These are phyloP conservation scores for Diplosphaera chodatii DNA, from an alignment of 139 green algal species.

Conservation along the genomic window DNA sequence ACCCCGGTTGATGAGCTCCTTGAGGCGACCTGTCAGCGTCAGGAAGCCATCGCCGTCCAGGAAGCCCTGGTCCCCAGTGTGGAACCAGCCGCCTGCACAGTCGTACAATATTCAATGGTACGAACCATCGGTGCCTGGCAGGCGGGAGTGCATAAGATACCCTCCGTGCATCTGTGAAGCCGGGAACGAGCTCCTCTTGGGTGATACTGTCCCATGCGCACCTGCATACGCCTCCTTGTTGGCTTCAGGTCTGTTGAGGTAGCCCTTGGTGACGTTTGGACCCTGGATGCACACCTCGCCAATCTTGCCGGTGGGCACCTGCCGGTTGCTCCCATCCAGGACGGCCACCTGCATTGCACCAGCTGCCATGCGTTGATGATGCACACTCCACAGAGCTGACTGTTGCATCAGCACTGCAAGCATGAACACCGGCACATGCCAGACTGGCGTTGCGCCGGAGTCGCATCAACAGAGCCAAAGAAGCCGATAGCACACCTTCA, in stretches of 20 bases:
- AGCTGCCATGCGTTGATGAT: too few species aligned
- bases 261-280: constrained; percentile 76
- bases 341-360: constrained; percentile 29
- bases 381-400: too few species aligned
- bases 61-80: constrained; percentile 68
- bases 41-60: constrained; percentile 76
- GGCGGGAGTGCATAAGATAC: too few species aligned
- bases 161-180: too few species aligned
- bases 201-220: not conserved
- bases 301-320: constrained; percentile 29
- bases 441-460: too few species aligned
- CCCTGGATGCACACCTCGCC: constrained; percentile 78
- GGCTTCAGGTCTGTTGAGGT: constrained; percentile 68
- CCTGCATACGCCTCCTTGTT: constrained; percentile 66
- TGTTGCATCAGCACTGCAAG: too few species aligned
- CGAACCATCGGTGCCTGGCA: too few species aligned
- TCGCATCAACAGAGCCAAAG: too few species aligned
- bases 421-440: too few species aligned
- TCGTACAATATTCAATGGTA: too few species aligned
- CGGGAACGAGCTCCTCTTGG: too few species aligned
- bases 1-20: constrained; percentile 90
- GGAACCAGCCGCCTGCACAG: constrained; percentile 52
- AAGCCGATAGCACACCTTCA: too few species aligned
- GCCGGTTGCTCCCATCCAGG: constrained; percentile 32
- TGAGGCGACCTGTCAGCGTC: constrained; percentile 77